Evolutionary conservation across 331 rosid genomes (phyloP).

Genomic region (Erythrophleum ivorense): DNA sequence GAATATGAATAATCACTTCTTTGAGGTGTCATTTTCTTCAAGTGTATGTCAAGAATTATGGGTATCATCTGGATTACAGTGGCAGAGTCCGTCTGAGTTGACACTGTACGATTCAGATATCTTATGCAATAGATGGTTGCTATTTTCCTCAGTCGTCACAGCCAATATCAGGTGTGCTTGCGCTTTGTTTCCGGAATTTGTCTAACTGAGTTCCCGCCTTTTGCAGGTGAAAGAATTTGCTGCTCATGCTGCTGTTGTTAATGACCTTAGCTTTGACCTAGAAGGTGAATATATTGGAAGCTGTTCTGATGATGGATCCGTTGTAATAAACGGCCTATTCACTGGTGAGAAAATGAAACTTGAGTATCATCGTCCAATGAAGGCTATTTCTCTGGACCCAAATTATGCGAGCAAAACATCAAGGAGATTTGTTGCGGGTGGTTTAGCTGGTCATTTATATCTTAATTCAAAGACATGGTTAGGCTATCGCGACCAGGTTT

Average conservation of each 20-base stretch:
- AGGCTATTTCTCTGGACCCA: slow-evolving; percentile 90
- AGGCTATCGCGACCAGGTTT: slow-evolving; percentile 94
- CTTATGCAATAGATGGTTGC: slow-evolving; percentile 15
- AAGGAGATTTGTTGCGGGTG: slow-evolving; percentile 94
- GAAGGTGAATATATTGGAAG: slow-evolving; percentile 96
- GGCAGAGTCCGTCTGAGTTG: not conserved
- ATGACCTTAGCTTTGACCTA: slow-evolving; percentile 87
- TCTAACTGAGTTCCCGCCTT: slow-evolving; percentile 38
- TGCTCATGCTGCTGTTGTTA: slow-evolving; percentile 86
- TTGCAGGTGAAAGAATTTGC: slow-evolving; percentile 86
- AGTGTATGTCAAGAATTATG: slow-evolving; percentile 16
- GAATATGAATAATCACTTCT: slow-evolving; percentile 23
- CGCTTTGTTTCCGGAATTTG: slow-evolving; percentile 23
- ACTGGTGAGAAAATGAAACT: slow-evolving; percentile 86
- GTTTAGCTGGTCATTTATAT: slow-evolving; percentile 92
- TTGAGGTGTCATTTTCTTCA: slow-evolving; percentile 7
- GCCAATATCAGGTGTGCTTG: slow-evolving; percentile 24
- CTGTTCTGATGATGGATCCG: slow-evolving; percentile 93
- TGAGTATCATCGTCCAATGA: slow-evolving; percentile 95
- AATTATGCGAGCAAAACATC: slow-evolving; percentile 77
- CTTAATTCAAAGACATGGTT: slow-evolving; percentile 90
- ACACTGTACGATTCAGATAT: slow-evolving; percentile 17
- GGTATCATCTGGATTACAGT: not conserved
- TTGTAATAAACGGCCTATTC: slow-evolving; percentile 84
- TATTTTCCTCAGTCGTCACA: slow-evolving; percentile 19